Conservation (phyloP, 2,329 filamentous ascomycete species). For the Penicillium glabrum region DNA sequence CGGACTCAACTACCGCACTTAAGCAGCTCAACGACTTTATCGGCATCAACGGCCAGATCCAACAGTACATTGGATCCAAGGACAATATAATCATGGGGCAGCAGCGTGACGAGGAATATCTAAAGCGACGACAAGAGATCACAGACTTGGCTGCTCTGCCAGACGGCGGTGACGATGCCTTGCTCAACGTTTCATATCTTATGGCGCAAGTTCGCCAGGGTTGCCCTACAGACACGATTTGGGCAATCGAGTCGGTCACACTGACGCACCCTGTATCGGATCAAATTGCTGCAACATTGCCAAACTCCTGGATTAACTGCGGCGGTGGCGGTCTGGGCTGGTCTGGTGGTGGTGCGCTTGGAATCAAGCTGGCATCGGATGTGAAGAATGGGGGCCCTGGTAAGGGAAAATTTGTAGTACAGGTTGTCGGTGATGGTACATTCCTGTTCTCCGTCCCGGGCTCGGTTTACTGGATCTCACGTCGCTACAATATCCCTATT, state of each 20-base stretch:
- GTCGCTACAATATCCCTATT: constrained; percentile 65
- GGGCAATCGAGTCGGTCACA: constrained; percentile 76
- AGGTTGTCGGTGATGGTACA: constrained; percentile 68
- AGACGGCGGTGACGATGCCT: constrained; percentile 55
- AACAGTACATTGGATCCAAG: constrained; percentile 42
- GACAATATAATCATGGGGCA: constrained; percentile 52
- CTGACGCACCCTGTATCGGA: constrained; percentile 67
- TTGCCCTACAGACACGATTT: constrained; percentile 68
- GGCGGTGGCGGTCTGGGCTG: constrained; percentile 78
- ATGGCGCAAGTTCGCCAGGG: constrained; percentile 56
- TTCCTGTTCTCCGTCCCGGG: constrained; percentile 66
- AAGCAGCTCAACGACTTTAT: constrained; percentile 69
- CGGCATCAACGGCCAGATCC: constrained; percentile 45
- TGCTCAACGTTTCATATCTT: constrained; percentile 61
- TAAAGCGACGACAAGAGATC: constrained; percentile 61
- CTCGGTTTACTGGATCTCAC: constrained; percentile 67
- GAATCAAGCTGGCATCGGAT: constrained; percentile 71
- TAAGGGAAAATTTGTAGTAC: constrained; percentile 61
- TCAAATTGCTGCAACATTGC: constrained; percentile 66
- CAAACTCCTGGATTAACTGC: constrained; percentile 77
- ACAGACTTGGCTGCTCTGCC: constrained; percentile 56
- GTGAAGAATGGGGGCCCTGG: constrained; percentile 48
- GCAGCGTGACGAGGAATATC: constrained; percentile 58
- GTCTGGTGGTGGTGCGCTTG: constrained; percentile 73
- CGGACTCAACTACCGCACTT: constrained; percentile 64